phyloP scores from a whole-genome alignment of 192 early-diverging fungal species.

The Spizellomyces punctatus region DNA sequence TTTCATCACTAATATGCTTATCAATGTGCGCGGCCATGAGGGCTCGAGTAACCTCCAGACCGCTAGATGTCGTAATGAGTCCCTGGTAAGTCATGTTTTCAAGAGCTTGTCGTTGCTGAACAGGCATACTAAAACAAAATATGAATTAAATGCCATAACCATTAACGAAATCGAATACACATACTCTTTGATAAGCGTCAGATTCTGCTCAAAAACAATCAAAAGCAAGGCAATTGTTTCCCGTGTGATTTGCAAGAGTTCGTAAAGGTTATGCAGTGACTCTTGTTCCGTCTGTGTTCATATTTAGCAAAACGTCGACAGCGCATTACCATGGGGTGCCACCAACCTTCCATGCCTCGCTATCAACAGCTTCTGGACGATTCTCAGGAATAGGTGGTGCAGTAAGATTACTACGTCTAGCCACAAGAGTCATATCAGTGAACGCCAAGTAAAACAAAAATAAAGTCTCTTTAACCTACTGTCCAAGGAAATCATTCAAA shows the following conservation, averaged over 20 bases:
- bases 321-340: not conserved
- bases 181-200: slow-evolving; percentile 34
- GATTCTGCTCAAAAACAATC: slow-evolving; percentile 66
- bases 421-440: not conserved
- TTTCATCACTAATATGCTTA: slow-evolving; percentile 49
- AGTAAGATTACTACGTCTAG: slow-evolving; percentile 16
- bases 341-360: slow-evolving; percentile 50
- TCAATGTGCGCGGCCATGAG: slow-evolving; percentile 71
- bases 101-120: slow-evolving; percentile 49
- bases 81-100: slow-evolving; percentile 57
- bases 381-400: slow-evolving; percentile 34
- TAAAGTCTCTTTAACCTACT: slow-evolving; percentile 19
- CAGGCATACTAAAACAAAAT: slow-evolving; percentile 37
- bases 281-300: slow-evolving; percentile 50
- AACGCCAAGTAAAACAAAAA: not conserved
- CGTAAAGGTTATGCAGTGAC: slow-evolving; percentile 60
- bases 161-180: not conserved
- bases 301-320: not conserved
- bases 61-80: slow-evolving; percentile 54
- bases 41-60: slow-evolving; percentile 58
- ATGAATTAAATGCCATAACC: not conserved
- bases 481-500: slow-evolving; percentile 54
- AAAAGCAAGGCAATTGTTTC: slow-evolving; percentile 71
- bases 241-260: slow-evolving; percentile 56
- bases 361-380: slow-evolving; percentile 49